Conservation (phyloP, 306 rosid species). For the Fragaria vesca region DNA sequence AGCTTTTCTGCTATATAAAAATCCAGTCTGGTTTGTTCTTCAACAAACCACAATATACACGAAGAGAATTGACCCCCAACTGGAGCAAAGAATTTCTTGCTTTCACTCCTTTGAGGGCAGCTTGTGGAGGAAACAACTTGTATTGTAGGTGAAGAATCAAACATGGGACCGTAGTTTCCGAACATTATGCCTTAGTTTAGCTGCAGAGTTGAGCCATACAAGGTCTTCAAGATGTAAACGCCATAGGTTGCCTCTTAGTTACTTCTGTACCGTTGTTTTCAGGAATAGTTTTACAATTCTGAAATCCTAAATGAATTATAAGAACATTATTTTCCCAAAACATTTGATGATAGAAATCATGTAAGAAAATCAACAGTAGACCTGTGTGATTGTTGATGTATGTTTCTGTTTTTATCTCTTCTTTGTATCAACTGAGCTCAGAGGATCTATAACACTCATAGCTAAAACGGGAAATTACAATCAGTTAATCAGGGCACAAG, state of each 20-base stretch:
- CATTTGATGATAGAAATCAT: too few species aligned
- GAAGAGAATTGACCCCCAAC: background rate
- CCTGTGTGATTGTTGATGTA: background rate
- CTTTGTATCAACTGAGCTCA: background rate
- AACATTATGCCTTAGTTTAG: too few species aligned
- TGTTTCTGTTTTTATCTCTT: background rate
- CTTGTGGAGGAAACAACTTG: background rate
- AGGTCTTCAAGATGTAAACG: too few species aligned
- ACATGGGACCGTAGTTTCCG: too few species aligned
- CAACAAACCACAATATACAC: too few species aligned
- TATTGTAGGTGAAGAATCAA: background rate
- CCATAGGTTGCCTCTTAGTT: too few species aligned
- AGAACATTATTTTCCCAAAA: too few species aligned
- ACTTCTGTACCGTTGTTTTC: too few species aligned
- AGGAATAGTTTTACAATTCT: too few species aligned
- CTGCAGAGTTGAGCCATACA: too few species aligned
- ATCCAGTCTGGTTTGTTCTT: background rate
- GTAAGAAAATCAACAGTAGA: background rate
- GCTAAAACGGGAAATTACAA: background rate
- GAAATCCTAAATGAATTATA: too few species aligned
- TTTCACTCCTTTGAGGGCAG: background rate
- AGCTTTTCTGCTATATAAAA: background rate
- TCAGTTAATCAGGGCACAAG: background rate
- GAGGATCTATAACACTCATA: background rate
- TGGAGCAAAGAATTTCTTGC: slow-evolving; percentile 2